Percentiles rank a stretch among this genome's conserved stretches.
These are phyloP conservation scores for Epichloe hybrida DNA, from an alignment of 2,329 filamentous ascomycete genomes.

Conservation along the genomic window DNA sequence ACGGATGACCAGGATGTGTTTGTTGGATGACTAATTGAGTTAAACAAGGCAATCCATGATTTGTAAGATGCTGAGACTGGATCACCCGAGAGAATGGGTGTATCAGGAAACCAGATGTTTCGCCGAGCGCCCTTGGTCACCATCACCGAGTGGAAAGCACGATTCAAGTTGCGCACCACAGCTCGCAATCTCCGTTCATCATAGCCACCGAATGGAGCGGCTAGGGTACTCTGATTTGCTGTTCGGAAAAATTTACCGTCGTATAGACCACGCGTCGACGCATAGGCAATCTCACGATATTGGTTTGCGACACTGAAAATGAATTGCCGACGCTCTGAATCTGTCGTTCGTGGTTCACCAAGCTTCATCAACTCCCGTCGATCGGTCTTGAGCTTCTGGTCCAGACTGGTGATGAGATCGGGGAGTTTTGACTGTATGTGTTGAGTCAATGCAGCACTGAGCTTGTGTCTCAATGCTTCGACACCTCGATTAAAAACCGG, in stretches of 20 bases:
- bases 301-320: neutral
- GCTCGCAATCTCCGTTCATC: neutral
- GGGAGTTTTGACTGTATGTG: slow-evolving; percentile 6
- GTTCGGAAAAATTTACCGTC: neutral
- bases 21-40: neutral
- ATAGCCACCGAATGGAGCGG: neutral
- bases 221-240: neutral
- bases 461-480: slow-evolving; percentile 4
- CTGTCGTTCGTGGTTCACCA: neutral
- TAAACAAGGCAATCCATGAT: neutral
- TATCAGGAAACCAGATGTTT: neutral
- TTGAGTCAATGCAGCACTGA: slow-evolving; percentile 3
- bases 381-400: slow-evolving; percentile 5
- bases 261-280: neutral
- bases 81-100: neutral
- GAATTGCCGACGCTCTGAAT: neutral
- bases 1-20: neutral
- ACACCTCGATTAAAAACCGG: slow-evolving; percentile 6
- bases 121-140: neutral
- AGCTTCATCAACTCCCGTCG: neutral
- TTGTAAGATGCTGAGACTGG: neutral
- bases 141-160: neutral
- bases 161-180: neutral
- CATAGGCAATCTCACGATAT: neutral
- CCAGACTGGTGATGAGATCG: slow-evolving; percentile 3